These are phyloP conservation scores for Candida labiduridarum DNA, from an alignment of 1,139 yeast genomes.

Conservation along the genomic window DNA sequence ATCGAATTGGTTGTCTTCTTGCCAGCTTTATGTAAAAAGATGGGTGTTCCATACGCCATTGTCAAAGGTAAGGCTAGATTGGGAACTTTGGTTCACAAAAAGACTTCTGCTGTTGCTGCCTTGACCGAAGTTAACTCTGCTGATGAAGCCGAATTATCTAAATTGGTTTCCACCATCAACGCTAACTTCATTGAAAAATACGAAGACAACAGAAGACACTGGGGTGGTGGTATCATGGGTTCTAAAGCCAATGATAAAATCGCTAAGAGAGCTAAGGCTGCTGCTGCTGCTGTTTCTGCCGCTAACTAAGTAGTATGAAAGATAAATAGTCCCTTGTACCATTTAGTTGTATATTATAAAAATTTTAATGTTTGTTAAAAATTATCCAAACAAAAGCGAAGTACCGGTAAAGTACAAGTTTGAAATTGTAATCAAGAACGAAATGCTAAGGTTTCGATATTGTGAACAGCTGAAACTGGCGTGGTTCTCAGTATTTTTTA, in stretches of 20 bases:
- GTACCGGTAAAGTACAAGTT: too few species aligned
- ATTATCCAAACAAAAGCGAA: constrained; percentile 38
- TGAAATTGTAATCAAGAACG: too few species aligned
- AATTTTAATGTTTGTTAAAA: background rate
- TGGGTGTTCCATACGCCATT: constrained; percentile 99
- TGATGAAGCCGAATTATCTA: constrained; percentile 93
- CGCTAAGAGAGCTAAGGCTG: constrained; percentile 47
- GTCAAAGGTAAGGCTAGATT: constrained; percentile 99
- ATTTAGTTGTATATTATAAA: background rate
- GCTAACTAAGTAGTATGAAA: constrained; percentile 40
- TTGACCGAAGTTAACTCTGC: constrained; percentile 91
- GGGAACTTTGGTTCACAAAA: constrained; percentile 95
- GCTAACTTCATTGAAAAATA: constrained; percentile 90
- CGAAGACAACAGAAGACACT: constrained; percentile 95
- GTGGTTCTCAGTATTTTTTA: too few species aligned
- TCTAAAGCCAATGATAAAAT: constrained; percentile 82
- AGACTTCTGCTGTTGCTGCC: constrained; percentile 97
- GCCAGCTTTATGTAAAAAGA: constrained; percentile 98
- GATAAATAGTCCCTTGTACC: background rate
- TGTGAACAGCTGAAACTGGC: too few species aligned
- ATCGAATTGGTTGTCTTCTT: constrained; percentile 94
- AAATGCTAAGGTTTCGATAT: too few species aligned
- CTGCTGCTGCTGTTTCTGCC: constrained; percentile 64
- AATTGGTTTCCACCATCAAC: constrained; percentile 87
- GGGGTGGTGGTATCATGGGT: constrained; percentile 99